A percentile compares a stretch with the other conserved stretches of the same genome.
phyloP scores from a whole-genome alignment of 179 eudicot genomes.

The Heliamphora pulchella region DNA sequence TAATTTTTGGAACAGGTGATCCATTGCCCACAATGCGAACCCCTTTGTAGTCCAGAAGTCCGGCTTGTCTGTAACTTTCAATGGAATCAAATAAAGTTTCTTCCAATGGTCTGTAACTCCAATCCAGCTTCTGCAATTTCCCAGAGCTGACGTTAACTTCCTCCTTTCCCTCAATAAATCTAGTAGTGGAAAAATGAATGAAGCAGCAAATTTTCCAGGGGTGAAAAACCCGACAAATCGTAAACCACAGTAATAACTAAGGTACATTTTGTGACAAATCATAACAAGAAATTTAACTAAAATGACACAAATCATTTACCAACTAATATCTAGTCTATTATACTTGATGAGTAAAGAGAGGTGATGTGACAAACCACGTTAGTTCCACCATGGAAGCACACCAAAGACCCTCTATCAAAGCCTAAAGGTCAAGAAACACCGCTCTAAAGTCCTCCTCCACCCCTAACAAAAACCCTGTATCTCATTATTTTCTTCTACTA shows the following conservation, averaged over 20 bases:
- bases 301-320: not conserved
- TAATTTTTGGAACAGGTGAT: not conserved
- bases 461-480: no score
- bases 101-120: conserved; percentile 62
- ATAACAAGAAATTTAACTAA: not conserved
- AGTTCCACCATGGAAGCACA: no score
- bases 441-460: no score
- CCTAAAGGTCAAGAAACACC: no score
- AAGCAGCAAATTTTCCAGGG: not conserved
- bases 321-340: not conserved
- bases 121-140: conserved; percentile 70
- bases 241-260: not conserved
- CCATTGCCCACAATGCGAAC: not conserved
- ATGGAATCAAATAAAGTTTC: conserved; percentile 67
- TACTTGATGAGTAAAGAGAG: not conserved
- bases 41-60: conserved; percentile 35
- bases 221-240: not conserved
- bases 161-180: conserved; percentile 41
- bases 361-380: no score
- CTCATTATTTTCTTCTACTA: no score
- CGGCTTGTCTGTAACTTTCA: conserved; percentile 47
- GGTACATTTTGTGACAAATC: not conserved
- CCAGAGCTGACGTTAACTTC: conserved; percentile 36
- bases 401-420: no score
- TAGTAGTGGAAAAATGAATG: conserved; percentile 16